Percentiles rank a stretch among this genome's conserved stretches.
Conservation (phyloP, 2,329 filamentous ascomycete species). For the Fusarium tupiense region DNA sequence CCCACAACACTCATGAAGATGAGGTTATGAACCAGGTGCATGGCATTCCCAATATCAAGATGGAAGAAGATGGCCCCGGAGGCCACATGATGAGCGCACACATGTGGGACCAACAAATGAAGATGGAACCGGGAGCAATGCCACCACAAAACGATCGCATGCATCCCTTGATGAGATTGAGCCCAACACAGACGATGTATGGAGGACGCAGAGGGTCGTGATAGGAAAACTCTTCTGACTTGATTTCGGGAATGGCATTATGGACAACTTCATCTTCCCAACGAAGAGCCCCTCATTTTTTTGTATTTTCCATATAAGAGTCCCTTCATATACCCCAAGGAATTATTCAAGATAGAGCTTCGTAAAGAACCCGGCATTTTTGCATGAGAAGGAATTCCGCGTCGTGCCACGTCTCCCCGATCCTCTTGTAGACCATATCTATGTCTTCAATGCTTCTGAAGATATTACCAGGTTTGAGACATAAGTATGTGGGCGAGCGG, state of each 20-base stretch:
- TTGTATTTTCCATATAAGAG: slow-evolving; percentile 31
- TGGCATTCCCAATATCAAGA: slow-evolving; percentile 35
- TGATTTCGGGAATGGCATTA: slow-evolving; percentile 26
- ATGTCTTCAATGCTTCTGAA: neutral
- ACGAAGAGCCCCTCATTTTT: slow-evolving; percentile 44
- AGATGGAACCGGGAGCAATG: slow-evolving; percentile 42
- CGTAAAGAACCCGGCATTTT: slow-evolving; percentile 8
- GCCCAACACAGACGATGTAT: slow-evolving; percentile 36
- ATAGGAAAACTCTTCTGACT: neutral
- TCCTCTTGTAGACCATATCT: neutral
- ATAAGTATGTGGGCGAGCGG: slow-evolving; percentile 14
- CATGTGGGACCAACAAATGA: slow-evolving; percentile 46
- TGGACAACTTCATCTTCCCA: slow-evolving; percentile 49
- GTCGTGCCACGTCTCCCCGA: neutral
- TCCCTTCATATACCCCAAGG: slow-evolving; percentile 38
- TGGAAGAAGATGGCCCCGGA: slow-evolving; percentile 39
- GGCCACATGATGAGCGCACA: slow-evolving; percentile 44
- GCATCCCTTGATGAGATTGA: slow-evolving; percentile 35
- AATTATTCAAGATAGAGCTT: slow-evolving; percentile 22
- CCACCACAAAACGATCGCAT: slow-evolving; percentile 35
- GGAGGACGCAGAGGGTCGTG: slow-evolving; percentile 37
- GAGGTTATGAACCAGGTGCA: slow-evolving; percentile 50
- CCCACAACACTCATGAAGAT: slow-evolving; percentile 49
- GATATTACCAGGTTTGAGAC: neutral
- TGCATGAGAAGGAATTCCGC: neutral